Conservation (phyloP, 306 rosid genomes). For the Calophaca sinica region DNA sequence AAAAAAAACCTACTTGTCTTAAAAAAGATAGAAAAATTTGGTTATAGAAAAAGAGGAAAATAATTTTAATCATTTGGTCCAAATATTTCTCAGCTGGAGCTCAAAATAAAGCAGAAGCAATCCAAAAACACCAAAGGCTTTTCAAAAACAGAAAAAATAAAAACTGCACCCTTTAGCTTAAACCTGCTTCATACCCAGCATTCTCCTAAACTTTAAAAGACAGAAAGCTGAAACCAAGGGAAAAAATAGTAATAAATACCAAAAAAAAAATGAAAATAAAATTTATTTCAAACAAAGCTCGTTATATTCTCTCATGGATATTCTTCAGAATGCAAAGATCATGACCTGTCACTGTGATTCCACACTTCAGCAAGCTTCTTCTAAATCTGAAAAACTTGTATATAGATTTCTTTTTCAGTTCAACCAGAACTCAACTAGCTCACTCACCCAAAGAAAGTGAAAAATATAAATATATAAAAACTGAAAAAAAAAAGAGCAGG, state of each 20-base stretch:
- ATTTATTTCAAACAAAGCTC: not conserved
- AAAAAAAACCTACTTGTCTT: slow-evolving; percentile 29
- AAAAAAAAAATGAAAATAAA: slow-evolving; percentile 1
- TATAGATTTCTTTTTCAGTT: slow-evolving; percentile 51
- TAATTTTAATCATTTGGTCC: slow-evolving; percentile 27
- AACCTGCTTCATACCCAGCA: slow-evolving; percentile 47
- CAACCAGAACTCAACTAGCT: slow-evolving; percentile 44
- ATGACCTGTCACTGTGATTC: slow-evolving; percentile 62
- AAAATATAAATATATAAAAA: slow-evolving; percentile 24
- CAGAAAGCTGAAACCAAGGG: slow-evolving; percentile 46
- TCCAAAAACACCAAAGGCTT: slow-evolving; percentile 37
- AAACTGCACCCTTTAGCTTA: slow-evolving; percentile 29
- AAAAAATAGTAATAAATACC: slow-evolving; percentile 33
- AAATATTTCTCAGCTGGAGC: slow-evolving; percentile 40
- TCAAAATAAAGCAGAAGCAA: slow-evolving; percentile 20
- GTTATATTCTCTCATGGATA: slow-evolving; percentile 44
- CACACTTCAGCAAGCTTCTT: slow-evolving; percentile 62
- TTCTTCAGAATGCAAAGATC: slow-evolving; percentile 59
- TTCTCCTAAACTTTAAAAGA: slow-evolving; percentile 38
- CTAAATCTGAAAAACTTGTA: slow-evolving; percentile 46
- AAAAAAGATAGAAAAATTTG: slow-evolving; percentile 25
- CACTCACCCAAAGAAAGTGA: slow-evolving; percentile 42
- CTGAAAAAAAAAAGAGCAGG: not conserved
- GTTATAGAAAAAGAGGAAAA: not conserved
- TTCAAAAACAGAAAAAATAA: slow-evolving; percentile 25